Conservation (phyloP, 257 asterid genomes). For the Verbascum thapsus region DNA sequence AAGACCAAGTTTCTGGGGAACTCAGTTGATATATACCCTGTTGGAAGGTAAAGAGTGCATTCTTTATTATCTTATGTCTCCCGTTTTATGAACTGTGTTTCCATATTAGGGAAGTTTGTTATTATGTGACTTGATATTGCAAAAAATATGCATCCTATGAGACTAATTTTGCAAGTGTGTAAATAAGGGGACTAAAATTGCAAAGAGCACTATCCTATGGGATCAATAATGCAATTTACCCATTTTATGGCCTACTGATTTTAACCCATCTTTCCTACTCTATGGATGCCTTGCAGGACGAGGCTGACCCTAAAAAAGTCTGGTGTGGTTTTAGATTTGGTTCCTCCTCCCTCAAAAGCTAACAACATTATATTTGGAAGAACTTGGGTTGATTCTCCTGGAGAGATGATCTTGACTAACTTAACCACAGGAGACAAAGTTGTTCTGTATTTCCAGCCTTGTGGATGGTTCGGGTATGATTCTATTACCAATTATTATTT, state of each 20-base stretch:
- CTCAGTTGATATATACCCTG: constrained; percentile 61
- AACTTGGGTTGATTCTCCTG: constrained; percentile 78
- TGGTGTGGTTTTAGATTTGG: constrained; percentile 61
- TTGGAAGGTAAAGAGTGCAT: constrained; percentile 50
- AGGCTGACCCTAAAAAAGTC: constrained; percentile 54
- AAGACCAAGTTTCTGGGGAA: constrained; percentile 67
- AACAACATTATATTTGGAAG: constrained; percentile 66
- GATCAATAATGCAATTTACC: no score
- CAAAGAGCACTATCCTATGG: no score
- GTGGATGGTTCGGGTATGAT: constrained; percentile 75
- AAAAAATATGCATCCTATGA: no score
- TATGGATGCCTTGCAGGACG: constrained; percentile 43
- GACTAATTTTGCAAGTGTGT: no score
- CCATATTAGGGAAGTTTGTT: background rate
- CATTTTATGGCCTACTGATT: constrained; percentile 8
- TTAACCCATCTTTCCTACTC: background rate
- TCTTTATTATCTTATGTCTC: background rate
- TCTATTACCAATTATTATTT: no score
- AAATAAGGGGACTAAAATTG: no score
- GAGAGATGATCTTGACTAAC: constrained; percentile 68
- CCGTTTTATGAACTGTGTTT: background rate
- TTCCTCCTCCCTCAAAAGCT: constrained; percentile 69
- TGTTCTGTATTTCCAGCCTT: constrained; percentile 63
- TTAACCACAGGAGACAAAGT: constrained; percentile 71
- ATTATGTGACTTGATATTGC: no score